Percentiles rank a stretch among this genome's conserved stretches.
Conservation (phyloP, 345 rosid genomes). For the Eucalyptus pumila region DNA sequence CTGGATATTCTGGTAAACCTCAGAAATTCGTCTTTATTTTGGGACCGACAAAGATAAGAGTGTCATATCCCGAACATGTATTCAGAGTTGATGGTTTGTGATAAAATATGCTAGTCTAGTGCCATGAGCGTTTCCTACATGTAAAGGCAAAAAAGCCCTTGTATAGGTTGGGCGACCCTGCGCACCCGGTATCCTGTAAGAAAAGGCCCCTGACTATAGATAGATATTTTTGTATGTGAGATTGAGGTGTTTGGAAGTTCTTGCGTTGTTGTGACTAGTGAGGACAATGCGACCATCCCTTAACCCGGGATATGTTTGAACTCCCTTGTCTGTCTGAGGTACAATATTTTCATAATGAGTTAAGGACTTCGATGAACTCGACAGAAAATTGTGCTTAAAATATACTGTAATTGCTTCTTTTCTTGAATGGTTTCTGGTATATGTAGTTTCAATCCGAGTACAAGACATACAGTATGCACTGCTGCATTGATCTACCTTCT, state of each 20-base stretch:
- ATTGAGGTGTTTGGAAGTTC: not conserved
- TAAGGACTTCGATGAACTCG: not conserved
- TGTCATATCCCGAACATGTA: not conserved
- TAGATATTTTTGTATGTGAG: not conserved
- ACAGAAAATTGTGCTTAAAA: not conserved
- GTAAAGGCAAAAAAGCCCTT: not conserved
- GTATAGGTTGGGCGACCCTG: no score
- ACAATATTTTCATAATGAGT: not conserved
- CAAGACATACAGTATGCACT: not conserved
- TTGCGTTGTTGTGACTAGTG: not conserved
- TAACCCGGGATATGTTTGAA: not conserved
- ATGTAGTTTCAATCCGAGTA: not conserved
- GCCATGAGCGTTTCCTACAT: not conserved
- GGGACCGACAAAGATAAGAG: not conserved
- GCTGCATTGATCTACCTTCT: not conserved
- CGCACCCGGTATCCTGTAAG: no score
- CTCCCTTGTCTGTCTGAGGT: not conserved
- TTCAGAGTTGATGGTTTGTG: not conserved
- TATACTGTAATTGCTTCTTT: not conserved
- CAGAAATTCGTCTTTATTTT: not conserved
- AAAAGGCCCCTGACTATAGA: no score
- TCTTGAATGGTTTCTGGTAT: not conserved
- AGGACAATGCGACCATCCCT: not conserved
- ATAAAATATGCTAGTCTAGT: not conserved
- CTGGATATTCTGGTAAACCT: slow-evolving; percentile 18